A percentile compares a stretch with the other conserved stretches of the same genome.
Conservation (phyloP, 106 monocot genomes). For the Apostasia ramifera region DNA sequence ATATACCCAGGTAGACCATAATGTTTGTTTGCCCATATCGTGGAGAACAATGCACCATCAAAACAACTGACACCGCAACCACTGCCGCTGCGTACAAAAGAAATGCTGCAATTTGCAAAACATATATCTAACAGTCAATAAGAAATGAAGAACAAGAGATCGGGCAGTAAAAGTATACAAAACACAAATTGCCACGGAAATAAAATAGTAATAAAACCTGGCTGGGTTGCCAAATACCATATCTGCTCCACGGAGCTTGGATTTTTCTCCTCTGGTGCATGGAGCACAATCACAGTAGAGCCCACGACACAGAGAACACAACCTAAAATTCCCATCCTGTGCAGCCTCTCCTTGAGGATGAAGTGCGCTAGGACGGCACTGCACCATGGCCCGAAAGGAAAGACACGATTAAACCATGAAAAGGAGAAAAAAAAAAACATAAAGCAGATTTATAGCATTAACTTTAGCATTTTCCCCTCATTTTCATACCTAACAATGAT, state of each 20-base stretch:
- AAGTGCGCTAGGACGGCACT: constrained; percentile 73
- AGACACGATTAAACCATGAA: background rate
- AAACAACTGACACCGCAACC: constrained; percentile 54
- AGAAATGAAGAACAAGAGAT: constrained; percentile 1
- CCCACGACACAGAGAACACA: constrained; percentile 83
- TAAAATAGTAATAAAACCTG: constrained; percentile 30
- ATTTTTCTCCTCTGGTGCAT: constrained; percentile 70
- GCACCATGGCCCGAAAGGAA: background rate
- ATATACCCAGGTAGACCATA: constrained; percentile 81
- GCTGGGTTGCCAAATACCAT: constrained; percentile 83
- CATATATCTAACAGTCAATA: background rate
- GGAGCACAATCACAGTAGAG: constrained; percentile 78
- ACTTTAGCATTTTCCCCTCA: background rate
- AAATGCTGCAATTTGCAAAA: constrained; percentile 47
- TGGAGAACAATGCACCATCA: constrained; percentile 73
- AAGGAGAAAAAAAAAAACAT: background rate
- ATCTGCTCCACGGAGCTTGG: constrained; percentile 79
- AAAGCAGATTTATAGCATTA: background rate
- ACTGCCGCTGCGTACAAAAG: constrained; percentile 63
- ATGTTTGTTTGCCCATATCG: constrained; percentile 85
- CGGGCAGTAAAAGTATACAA: background rate
- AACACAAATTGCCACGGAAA: background rate
- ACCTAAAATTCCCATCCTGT: constrained; percentile 81
- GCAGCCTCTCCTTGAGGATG: constrained; percentile 55
- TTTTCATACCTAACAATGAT: constrained; percentile 80